These are phyloP conservation scores for Monascus purpureus DNA, from an alignment of 495 filamentous ascomycete genomes.

Conservation along the genomic window DNA sequence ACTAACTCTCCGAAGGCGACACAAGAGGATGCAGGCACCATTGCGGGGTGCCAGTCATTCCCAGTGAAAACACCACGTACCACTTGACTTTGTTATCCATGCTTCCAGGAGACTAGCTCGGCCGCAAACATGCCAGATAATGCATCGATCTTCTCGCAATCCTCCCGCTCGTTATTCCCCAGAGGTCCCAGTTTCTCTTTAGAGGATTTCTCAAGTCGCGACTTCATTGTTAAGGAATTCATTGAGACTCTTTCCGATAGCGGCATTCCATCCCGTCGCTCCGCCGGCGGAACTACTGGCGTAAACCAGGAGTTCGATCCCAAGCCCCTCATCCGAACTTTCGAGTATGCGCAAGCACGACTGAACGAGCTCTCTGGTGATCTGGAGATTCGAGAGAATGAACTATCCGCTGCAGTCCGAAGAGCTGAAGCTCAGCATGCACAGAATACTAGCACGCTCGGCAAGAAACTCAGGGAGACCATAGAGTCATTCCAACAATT, in stretches of 20 bases:
- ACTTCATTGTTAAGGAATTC: slow-evolving; percentile 97
- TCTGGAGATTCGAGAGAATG: slow-evolving; percentile 73
- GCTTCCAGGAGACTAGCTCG: background rate
- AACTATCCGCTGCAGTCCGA: slow-evolving; percentile 75
- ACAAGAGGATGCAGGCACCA: too few species aligned
- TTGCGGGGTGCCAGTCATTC: too few species aligned
- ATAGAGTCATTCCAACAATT: slow-evolving; percentile 82
- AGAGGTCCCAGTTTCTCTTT: slow-evolving; percentile 69
- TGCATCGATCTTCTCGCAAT: slow-evolving; percentile 20
- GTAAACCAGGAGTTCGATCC: slow-evolving; percentile 78
- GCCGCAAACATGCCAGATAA: slow-evolving; percentile 24
- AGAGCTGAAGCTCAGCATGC: slow-evolving; percentile 87
- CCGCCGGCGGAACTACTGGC: slow-evolving; percentile 30
- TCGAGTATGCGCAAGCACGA: slow-evolving; percentile 74
- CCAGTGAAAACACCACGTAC: background rate
- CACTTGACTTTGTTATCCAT: slow-evolving; percentile 9
- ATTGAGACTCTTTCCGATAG: slow-evolving; percentile 84
- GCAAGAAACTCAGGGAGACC: slow-evolving; percentile 76
- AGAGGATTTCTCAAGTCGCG: slow-evolving; percentile 70
- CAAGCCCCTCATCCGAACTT: slow-evolving; percentile 90
- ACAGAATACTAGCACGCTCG: slow-evolving; percentile 70
- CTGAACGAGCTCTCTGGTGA: slow-evolving; percentile 74
- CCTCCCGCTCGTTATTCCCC: slow-evolving; percentile 53
- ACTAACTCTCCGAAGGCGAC: too few species aligned
- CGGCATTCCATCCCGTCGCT: slow-evolving; percentile 67